Percentiles rank a stretch among this genome's conserved stretches.
phyloP scores from a whole-genome alignment of 1,139 yeast species.

The Saccharomycopsis phalli region DNA sequence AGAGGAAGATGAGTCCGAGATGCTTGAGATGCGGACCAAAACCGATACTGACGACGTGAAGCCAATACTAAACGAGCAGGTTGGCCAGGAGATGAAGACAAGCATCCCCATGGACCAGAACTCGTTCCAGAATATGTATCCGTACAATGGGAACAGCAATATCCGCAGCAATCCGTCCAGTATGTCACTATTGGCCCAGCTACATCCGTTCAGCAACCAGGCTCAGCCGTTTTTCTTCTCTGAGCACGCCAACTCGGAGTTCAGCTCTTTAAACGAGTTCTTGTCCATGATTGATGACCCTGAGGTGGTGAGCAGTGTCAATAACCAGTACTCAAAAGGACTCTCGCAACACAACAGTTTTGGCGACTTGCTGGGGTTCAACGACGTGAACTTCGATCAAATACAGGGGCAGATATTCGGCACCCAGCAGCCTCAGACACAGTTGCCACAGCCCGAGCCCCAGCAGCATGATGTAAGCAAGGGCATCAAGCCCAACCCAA shows the following conservation, averaged over 20 bases:
- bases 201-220: conserved; percentile 16
- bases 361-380: conserved; percentile 6
- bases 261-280: conserved; percentile 82
- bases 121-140: not conserved
- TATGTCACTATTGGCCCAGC: conserved; percentile 14
- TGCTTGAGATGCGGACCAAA: no score
- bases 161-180: conserved; percentile 10
- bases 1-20: not conserved
- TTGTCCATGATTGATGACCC: conserved; percentile 88
- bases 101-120: not conserved
- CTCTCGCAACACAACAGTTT: not conserved
- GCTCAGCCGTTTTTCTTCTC: conserved; percentile 62
- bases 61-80: not conserved
- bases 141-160: conserved; percentile 8
- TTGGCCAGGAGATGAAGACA: no score
- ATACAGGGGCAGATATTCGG: not conserved
- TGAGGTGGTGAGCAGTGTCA: conserved; percentile 26
- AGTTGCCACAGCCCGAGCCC: not conserved
- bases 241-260: conserved; percentile 91
- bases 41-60: not conserved
- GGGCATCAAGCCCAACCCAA: conserved; percentile 8
- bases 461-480: not conserved
- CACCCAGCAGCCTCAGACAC: not conserved
- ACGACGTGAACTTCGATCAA: not conserved
- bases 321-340: conserved; percentile 6